A percentile compares a stretch with the other conserved stretches of the same genome.
These are phyloP conservation scores for Irineochytrium annulatum DNA, from an alignment of 192 early-diverging fungal species.

Conservation along the genomic window DNA sequence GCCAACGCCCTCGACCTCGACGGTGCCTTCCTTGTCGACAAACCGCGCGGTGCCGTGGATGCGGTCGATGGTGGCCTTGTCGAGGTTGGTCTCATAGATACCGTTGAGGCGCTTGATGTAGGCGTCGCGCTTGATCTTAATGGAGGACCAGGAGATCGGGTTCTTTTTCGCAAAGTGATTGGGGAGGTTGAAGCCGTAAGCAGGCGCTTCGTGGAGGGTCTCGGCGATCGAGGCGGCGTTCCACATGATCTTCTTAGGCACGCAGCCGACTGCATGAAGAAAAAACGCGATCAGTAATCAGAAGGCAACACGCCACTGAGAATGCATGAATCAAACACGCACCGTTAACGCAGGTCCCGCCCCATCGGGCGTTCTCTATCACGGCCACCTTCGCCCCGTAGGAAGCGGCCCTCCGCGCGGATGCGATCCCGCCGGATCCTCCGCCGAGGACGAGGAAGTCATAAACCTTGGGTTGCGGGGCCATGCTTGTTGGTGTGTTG, in stretches of 20 bases:
- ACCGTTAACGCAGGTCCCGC: slow-evolving; percentile 89
- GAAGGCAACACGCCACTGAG: slow-evolving; percentile 5
- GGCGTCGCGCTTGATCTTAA: slow-evolving; percentile 92
- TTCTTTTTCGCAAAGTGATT: slow-evolving; percentile 34
- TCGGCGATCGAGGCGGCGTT: slow-evolving; percentile 87
- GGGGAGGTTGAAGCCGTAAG: slow-evolving; percentile 79
- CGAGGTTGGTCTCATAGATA: slow-evolving; percentile 90
- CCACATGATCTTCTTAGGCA: slow-evolving; percentile 84
- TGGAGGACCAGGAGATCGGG: slow-evolving; percentile 69
- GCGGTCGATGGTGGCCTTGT: slow-evolving; percentile 79
- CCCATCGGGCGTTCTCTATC: slow-evolving; percentile 64
- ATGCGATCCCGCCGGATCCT: slow-evolving; percentile 84
- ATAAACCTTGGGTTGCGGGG: slow-evolving; percentile 36
- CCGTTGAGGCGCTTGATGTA: slow-evolving; percentile 96
- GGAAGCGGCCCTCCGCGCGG: slow-evolving; percentile 85
- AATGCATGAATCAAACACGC: no score
- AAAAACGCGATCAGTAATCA: no score
- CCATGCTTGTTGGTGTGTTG: neutral
- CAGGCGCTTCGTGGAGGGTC: slow-evolving; percentile 79
- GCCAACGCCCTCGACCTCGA: slow-evolving; percentile 55
- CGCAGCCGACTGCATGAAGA: slow-evolving; percentile 32
- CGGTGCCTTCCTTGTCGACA: slow-evolving; percentile 59
- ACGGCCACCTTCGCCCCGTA: slow-evolving; percentile 90
- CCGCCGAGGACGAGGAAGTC: slow-evolving; percentile 97
- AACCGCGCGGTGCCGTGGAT: slow-evolving; percentile 85